Conservation (phyloP, 2,329 filamentous ascomycete species). For the Fusarium sp. region DNA sequence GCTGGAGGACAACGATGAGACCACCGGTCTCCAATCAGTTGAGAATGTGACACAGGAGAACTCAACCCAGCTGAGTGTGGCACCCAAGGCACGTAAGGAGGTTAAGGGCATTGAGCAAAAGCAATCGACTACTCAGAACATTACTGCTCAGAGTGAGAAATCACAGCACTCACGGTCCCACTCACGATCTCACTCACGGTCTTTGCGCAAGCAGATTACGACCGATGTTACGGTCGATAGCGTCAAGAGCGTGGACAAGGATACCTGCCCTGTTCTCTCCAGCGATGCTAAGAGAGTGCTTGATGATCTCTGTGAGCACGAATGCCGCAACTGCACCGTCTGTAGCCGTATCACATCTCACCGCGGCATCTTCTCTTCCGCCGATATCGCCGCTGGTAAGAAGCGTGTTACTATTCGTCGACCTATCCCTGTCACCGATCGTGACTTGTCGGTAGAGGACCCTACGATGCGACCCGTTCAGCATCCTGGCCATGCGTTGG, state of each 20-base stretch:
- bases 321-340: slow-evolving; percentile 68
- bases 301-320: slow-evolving; percentile 67
- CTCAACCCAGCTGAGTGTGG: slow-evolving; percentile 52
- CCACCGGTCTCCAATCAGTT: slow-evolving; percentile 52
- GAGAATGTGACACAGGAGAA: slow-evolving; percentile 55
- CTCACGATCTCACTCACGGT: slow-evolving; percentile 44
- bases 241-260: slow-evolving; percentile 46
- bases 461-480: slow-evolving; percentile 75
- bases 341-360: slow-evolving; percentile 67
- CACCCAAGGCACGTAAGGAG: slow-evolving; percentile 44
- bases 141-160: slow-evolving; percentile 46
- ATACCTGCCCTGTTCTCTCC: slow-evolving; percentile 63
- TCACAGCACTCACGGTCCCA: slow-evolving; percentile 46
- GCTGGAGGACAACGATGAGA: slow-evolving; percentile 53
- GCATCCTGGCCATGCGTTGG: slow-evolving; percentile 78
- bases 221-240: slow-evolving; percentile 45
- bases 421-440: slow-evolving; percentile 76
- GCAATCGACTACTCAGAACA: slow-evolving; percentile 37
- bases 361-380: slow-evolving; percentile 54
- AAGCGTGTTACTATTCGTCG: slow-evolving; percentile 73
- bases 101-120: slow-evolving; percentile 35
- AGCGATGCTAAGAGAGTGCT: slow-evolving; percentile 66
- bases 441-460: slow-evolving; percentile 63
- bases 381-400: slow-evolving; percentile 60
- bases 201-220: slow-evolving; percentile 46